Conservation (phyloP, 306 rosid species). For the Biancaea sappan region DNA sequence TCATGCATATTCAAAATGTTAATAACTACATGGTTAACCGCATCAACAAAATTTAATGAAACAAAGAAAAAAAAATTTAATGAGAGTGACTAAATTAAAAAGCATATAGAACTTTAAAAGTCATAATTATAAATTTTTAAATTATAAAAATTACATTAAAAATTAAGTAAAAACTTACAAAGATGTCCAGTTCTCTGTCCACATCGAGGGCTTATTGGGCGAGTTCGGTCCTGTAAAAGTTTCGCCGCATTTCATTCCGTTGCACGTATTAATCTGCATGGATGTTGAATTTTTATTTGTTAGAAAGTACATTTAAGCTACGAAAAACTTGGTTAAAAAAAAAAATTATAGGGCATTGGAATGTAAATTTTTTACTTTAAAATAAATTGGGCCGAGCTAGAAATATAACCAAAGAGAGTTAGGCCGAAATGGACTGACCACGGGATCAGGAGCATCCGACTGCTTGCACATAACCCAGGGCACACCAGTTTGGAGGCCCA, state of each 20-base stretch:
- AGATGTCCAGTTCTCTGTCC: slow-evolving; percentile 91
- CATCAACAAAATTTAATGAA: too few relatives aligned
- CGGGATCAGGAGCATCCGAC: slow-evolving; percentile 79
- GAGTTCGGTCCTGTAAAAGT: slow-evolving; percentile 75
- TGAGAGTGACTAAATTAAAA: too few relatives aligned
- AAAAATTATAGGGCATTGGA: too few relatives aligned
- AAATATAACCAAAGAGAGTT: too few relatives aligned
- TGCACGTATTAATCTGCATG: slow-evolving; percentile 74
- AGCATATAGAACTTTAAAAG: too few relatives aligned
- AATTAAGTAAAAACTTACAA: slow-evolving; percentile 65
- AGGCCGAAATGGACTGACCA: slow-evolving; percentile 44
- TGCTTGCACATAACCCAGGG: slow-evolving; percentile 94
- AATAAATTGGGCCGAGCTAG: neutral
- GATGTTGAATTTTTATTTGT: neutral
- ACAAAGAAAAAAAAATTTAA: too few relatives aligned
- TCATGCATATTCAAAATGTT: too few relatives aligned
- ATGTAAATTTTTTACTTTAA: neutral
- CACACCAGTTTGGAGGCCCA: slow-evolving; percentile 63
- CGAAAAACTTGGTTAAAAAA: too few relatives aligned
- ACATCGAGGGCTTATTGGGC: slow-evolving; percentile 66
- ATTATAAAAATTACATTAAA: too few relatives aligned
- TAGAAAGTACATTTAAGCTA: neutral
- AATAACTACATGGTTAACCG: too few relatives aligned
- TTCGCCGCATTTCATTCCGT: slow-evolving; percentile 78
- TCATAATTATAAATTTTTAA: too few relatives aligned